Evolutionary conservation across 768 basidiomycete species (phyloP).

Genomic region (Kwoniella heveanensis): DNA sequence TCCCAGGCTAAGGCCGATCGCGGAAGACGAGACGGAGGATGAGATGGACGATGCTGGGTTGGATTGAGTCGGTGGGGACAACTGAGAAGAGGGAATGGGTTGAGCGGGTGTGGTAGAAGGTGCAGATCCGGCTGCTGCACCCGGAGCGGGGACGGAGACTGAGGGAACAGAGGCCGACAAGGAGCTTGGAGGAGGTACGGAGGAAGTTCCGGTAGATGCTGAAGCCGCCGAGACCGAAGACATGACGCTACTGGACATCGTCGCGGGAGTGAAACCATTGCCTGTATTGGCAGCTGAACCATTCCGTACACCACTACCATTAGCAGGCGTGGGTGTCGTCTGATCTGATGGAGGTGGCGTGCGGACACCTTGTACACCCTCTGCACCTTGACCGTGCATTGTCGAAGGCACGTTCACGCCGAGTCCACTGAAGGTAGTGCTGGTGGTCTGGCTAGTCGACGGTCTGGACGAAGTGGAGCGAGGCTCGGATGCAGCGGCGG

Average conservation of each 20-base stretch:
- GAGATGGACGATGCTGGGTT: conserved; percentile 20
- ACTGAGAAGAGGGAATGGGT: conserved; percentile 5
- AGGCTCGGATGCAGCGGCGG: not conserved
- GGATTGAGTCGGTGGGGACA: conserved; percentile 2
- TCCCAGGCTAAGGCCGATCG: conserved; percentile 6
- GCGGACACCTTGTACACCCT: conserved; percentile 23
- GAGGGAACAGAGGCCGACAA: not conserved
- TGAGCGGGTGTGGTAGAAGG: not conserved
- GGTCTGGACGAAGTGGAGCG: conserved; percentile 6
- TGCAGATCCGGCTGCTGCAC: not conserved
- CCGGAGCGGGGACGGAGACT: not conserved
- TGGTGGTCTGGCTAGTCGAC: conserved; percentile 4
- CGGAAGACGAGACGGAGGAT: conserved; percentile 14
- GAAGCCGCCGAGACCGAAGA: conserved; percentile 27
- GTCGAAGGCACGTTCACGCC: conserved; percentile 26
- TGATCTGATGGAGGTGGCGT: conserved; percentile 1
- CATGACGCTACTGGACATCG: conserved; percentile 35
- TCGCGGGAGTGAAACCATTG: conserved; percentile 13
- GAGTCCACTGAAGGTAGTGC: conserved; percentile 31
- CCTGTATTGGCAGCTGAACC: not conserved
- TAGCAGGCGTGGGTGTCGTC: conserved; percentile 2
- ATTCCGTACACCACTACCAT: not conserved
- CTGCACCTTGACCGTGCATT: conserved; percentile 16
- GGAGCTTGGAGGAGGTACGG: not conserved
- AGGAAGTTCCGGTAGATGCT: conserved; percentile 12